Evolutionary conservation across 192 early-diverging fungal genomes (phyloP).

Genomic region (Linnemannia zychae): DNA sequence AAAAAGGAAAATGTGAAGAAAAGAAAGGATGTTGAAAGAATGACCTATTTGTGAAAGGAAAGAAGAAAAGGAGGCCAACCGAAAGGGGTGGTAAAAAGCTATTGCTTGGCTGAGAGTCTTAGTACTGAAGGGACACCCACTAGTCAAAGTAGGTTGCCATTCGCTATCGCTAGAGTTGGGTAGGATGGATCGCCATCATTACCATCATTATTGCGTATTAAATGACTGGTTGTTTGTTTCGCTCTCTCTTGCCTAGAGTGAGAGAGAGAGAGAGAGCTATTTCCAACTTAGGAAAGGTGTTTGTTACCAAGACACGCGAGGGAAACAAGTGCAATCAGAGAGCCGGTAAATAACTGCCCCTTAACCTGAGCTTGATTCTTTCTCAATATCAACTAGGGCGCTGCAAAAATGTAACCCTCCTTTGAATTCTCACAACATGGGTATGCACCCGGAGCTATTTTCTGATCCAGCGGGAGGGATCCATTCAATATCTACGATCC

Average conservation of each 20-base stretch:
- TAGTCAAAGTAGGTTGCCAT: not conserved
- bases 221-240: too few species aligned
- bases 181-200: not conserved
- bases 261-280: too few species aligned
- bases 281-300: too few species aligned
- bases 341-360: not conserved
- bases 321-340: not conserved
- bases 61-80: not conserved
- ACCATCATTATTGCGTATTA: not conserved
- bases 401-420: conserved; percentile 10
- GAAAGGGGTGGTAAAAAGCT: not conserved
- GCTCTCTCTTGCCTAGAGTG: too few species aligned
- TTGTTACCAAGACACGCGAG: not conserved
- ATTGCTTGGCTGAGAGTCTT: not conserved
- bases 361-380: not conserved
- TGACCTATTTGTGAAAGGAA: not conserved
- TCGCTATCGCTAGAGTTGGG: not conserved
- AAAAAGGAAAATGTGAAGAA: not conserved
- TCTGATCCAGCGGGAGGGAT: not conserved
- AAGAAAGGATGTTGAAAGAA: not conserved
- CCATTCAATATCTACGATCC: not conserved
- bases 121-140: not conserved
- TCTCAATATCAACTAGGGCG: not conserved
- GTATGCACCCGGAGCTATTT: conserved; percentile 5
- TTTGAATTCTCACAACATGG: conserved; percentile 12